Percentiles rank a stretch among this genome's conserved stretches.
These are phyloP conservation scores for Diatrype stigma DNA, from an alignment of 2,329 filamentous ascomycete genomes.

Conservation along the genomic window DNA sequence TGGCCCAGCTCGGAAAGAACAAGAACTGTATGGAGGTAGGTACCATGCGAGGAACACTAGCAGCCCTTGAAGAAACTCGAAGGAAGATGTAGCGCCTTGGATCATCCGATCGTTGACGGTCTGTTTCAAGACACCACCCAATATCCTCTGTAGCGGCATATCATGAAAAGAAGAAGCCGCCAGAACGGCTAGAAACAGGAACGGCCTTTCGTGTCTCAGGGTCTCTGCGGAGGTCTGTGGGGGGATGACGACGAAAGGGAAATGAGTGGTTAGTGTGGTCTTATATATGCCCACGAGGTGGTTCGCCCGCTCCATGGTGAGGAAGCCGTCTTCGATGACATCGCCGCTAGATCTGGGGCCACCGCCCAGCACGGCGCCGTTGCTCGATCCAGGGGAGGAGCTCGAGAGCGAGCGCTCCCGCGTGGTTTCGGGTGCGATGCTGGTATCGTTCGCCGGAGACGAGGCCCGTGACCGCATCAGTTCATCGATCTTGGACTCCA, in stretches of 20 bases:
- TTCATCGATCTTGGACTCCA: constrained; percentile 5
- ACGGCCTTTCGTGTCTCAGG: constrained; percentile 4
- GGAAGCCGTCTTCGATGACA: constrained; percentile 1
- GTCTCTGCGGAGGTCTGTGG: constrained; percentile 2
- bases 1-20: neutral
- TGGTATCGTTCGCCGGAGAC: neutral
- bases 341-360: neutral
- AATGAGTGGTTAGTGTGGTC: constrained; percentile 2
- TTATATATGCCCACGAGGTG: constrained; percentile 1
- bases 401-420: neutral
- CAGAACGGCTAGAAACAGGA: constrained; percentile 4
- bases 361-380: neutral
- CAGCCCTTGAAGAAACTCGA: constrained; percentile 6
- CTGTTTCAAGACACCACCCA: constrained; percentile 1
- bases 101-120: neutral
- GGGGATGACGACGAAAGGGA: constrained; percentile 5
- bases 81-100: neutral
- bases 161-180: neutral
- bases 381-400: neutral
- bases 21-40: neutral
- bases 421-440: neutral
- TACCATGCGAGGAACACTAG: constrained; percentile 8
- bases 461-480: constrained; percentile 1
- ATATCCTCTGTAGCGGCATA: constrained; percentile 2
- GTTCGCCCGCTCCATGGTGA: constrained; percentile 1